Percentiles rank a stretch among this genome's conserved stretches.
phyloP scores from a whole-genome alignment of 2,329 filamentous ascomycete genomes.

The Nothophaeocryptopus gaeumannii region DNA sequence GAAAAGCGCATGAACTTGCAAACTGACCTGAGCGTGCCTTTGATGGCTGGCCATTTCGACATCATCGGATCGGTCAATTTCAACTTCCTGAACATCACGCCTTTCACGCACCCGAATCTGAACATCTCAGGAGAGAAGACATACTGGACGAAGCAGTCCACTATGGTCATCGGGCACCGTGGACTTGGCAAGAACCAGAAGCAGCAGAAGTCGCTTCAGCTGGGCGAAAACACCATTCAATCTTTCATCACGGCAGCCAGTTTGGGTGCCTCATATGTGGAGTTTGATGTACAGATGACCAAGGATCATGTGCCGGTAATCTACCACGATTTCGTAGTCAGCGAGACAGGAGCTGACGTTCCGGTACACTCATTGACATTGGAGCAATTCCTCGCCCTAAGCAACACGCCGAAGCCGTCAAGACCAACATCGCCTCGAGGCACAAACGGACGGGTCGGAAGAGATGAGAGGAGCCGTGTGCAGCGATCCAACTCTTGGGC shows the following conservation, averaged over 20 bases:
- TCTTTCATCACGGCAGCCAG: constrained; percentile 97
- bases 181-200: constrained; percentile 85
- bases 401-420: constrained; percentile 24
- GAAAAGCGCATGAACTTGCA: constrained; percentile 87
- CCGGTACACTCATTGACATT: constrained; percentile 92
- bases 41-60: constrained; percentile 79
- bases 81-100: constrained; percentile 92
- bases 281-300: constrained; percentile 90
- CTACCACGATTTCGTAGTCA: constrained; percentile 97
- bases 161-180: constrained; percentile 74
- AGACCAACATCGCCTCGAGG: constrained; percentile 17
- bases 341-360: constrained; percentile 94
- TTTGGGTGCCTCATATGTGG: constrained; percentile 71
- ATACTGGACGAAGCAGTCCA: constrained; percentile 92
- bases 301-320: constrained; percentile 98
- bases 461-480: constrained; percentile 24
- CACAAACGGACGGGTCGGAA: constrained; percentile 8
- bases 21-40: constrained; percentile 87
- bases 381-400: constrained; percentile 74
- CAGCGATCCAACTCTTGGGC: constrained; percentile 61
- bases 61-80: constrained; percentile 95
- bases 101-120: constrained; percentile 92
- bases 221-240: constrained; percentile 92
- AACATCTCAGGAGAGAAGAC: constrained; percentile 85
- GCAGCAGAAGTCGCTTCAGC: constrained; percentile 79